Conservation (phyloP, 2,329 filamentous ascomycete genomes). For the Hypomyces rosellus region DNA sequence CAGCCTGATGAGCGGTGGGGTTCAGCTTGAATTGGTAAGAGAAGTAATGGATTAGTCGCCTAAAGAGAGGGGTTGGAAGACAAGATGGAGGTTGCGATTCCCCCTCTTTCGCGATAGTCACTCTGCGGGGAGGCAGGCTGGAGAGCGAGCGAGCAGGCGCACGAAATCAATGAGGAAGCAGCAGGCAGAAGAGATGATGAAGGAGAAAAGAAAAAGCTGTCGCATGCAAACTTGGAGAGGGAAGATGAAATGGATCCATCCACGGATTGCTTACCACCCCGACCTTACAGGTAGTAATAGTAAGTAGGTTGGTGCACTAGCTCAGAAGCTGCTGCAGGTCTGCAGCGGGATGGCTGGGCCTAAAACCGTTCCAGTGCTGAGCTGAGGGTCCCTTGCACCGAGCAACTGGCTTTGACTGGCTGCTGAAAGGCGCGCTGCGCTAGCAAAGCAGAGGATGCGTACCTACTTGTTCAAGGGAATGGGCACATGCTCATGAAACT, state of each 20-base stretch:
- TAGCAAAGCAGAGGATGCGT: neutral
- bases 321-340: slow-evolving; percentile 8
- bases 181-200: neutral
- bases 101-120: too few species aligned
- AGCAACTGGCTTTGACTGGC: neutral
- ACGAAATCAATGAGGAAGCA: neutral
- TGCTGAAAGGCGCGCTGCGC: neutral
- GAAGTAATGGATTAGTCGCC: neutral
- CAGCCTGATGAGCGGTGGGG: slow-evolving; percentile 1
- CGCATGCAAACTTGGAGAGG: neutral
- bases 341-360: slow-evolving; percentile 4
- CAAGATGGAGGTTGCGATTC: too few species aligned
- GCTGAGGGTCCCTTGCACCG: slow-evolving; percentile 2
- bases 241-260: too few species aligned
- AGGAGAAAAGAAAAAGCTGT: neutral
- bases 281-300: slow-evolving; percentile 2
- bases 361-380: slow-evolving; percentile 1
- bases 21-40: neutral
- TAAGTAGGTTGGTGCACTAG: slow-evolving; percentile 2
- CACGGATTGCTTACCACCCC: too few species aligned
- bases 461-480: too few species aligned
- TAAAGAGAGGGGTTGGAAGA: neutral
- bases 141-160: too few species aligned
- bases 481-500: too few species aligned
- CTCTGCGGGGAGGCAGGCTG: too few species aligned